phyloP scores from a whole-genome alignment of 1,139 yeast genomes.

The Geotrichum candidum region DNA sequence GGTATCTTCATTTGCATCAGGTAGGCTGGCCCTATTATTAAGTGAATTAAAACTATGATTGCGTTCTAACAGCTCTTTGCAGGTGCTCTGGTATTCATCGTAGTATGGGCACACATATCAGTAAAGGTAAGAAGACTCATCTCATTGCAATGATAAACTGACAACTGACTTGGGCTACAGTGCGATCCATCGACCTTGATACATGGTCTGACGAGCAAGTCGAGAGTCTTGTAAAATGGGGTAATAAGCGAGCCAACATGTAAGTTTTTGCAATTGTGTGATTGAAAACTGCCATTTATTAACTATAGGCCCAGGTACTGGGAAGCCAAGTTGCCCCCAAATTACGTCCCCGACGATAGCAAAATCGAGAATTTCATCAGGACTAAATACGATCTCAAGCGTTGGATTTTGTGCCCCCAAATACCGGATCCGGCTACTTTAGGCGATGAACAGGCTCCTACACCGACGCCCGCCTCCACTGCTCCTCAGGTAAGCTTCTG shows the following conservation, averaged over 20 bases:
- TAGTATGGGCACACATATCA: conserved; percentile 89
- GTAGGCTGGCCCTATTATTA: conserved; percentile 13
- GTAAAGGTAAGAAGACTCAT: conserved; percentile 29
- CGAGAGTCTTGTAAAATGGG: conserved; percentile 78
- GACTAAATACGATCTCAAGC: conserved; percentile 83
- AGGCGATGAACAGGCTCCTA: conserved; percentile 20
- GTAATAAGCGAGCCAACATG: conserved; percentile 68
- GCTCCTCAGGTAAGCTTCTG: background rate
- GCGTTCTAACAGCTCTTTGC: background rate
- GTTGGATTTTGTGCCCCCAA: conserved; percentile 58
- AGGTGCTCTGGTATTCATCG: conserved; percentile 93
- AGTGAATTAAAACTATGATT: background rate
- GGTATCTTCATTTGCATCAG: conserved; percentile 86
- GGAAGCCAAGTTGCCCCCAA: conserved; percentile 71
- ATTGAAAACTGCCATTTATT: background rate
- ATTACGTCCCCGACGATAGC: conserved; percentile 74
- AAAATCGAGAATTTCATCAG: conserved; percentile 85
- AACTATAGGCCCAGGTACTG: conserved; percentile 40
- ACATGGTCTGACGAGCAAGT: conserved; percentile 96
- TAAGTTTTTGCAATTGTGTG: conserved; percentile 27
- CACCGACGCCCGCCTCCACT: background rate
- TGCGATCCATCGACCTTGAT: conserved; percentile 77
- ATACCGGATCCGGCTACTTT: conserved; percentile 56
- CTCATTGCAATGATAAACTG: background rate
- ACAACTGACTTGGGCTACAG: conserved; percentile 18